phyloP scores from a whole-genome alignment of 2,329 filamentous ascomycete genomes.

The Fusarium scirpi region DNA sequence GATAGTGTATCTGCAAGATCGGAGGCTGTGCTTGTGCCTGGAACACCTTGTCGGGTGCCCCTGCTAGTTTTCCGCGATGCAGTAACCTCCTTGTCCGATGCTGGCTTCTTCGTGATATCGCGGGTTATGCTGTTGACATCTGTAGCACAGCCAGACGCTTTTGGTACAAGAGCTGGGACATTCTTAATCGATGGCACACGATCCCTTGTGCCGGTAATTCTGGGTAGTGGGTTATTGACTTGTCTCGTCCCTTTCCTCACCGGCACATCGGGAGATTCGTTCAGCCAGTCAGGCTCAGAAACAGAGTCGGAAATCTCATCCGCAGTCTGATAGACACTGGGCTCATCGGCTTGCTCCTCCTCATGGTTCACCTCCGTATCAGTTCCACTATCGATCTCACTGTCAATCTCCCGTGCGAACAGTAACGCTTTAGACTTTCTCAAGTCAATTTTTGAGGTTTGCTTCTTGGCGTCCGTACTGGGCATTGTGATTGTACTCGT shows the following conservation, averaged over 20 bases:
- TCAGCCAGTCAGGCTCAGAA: slow-evolving; percentile 35
- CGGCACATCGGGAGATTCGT: slow-evolving; percentile 25
- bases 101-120: not conserved
- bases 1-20: slow-evolving; percentile 44
- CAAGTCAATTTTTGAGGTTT: not conserved
- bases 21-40: slow-evolving; percentile 20
- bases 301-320: slow-evolving; percentile 36
- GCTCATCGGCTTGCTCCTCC: slow-evolving; percentile 36
- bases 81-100: slow-evolving; percentile 4
- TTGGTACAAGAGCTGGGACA: slow-evolving; percentile 13
- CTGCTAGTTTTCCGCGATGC: slow-evolving; percentile 8
- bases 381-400: slow-evolving; percentile 14
- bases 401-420: slow-evolving; percentile 25
- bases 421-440: slow-evolving; percentile 22
- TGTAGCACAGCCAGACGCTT: not conserved
- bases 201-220: not conserved
- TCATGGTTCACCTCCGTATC: slow-evolving; percentile 17
- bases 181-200: slow-evolving; percentile 7
- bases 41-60: slow-evolving; percentile 1
- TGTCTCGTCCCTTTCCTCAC: slow-evolving; percentile 9
- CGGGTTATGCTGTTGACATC: not conserved
- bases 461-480: not conserved
- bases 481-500: not conserved
- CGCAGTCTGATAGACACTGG: slow-evolving; percentile 45
- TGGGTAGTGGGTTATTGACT: not conserved